A percentile compares a stretch with the other conserved stretches of the same genome.
Evolutionary conservation across 805 yeast species (phyloP).

Genomic region (Kodamaea kakaduensis): DNA sequence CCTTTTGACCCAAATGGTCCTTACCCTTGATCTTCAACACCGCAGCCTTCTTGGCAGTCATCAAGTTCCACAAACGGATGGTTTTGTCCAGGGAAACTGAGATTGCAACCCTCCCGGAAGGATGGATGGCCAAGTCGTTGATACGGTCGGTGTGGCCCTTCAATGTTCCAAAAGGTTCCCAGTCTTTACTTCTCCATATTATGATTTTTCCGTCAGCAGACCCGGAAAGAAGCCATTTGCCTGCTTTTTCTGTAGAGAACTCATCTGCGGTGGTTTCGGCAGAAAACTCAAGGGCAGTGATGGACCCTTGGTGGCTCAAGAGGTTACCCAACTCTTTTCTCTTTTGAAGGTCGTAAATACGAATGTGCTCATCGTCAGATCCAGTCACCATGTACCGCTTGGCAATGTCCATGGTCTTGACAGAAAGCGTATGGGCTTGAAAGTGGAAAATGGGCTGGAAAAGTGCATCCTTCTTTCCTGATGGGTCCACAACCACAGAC

Average conservation of each 20-base stretch:
- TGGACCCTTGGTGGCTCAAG: slow-evolving; percentile 83
- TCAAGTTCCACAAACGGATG: slow-evolving; percentile 87
- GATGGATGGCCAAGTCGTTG: slow-evolving; percentile 85
- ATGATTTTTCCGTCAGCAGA: slow-evolving; percentile 87
- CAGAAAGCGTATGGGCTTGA: slow-evolving; percentile 88
- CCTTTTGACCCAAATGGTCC: slow-evolving; percentile 62
- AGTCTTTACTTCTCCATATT: slow-evolving; percentile 93
- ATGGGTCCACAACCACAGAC: slow-evolving; percentile 57
- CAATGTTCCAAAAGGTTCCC: slow-evolving; percentile 87
- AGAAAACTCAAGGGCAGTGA: slow-evolving; percentile 73
- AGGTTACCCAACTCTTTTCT: slow-evolving; percentile 91
- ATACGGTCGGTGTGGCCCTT: slow-evolving; percentile 87
- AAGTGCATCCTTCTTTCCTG: slow-evolving; percentile 45
- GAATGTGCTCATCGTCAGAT: slow-evolving; percentile 91
- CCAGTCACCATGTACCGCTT: slow-evolving; percentile 88
- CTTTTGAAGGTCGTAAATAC: slow-evolving; percentile 89
- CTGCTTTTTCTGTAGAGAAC: slow-evolving; percentile 37
- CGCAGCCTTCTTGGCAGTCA: slow-evolving; percentile 95
- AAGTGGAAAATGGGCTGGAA: slow-evolving; percentile 95
- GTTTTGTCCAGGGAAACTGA: slow-evolving; percentile 85
- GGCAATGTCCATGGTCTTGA: slow-evolving; percentile 78
- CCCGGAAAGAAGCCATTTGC: slow-evolving; percentile 88
- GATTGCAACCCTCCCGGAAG: slow-evolving; percentile 83
- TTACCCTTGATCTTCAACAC: slow-evolving; percentile 66
- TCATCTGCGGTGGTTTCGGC: slow-evolving; percentile 31